Percentiles rank a stretch among this genome's conserved stretches.
These are phyloP conservation scores for Fusarium fujikuroi DNA, from an alignment of 2,329 filamentous ascomycete genomes.

Conservation along the genomic window DNA sequence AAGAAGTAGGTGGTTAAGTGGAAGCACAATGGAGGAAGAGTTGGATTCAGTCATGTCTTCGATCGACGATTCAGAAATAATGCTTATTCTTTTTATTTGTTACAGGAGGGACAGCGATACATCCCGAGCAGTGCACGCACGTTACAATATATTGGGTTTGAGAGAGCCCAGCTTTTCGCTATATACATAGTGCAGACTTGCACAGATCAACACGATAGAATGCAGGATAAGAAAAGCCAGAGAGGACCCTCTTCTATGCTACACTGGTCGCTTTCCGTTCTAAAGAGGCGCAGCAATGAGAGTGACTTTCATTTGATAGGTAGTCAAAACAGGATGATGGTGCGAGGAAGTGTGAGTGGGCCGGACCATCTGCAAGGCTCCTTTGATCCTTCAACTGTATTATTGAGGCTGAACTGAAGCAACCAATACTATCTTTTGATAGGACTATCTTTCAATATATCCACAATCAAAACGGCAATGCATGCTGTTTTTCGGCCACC, in stretches of 20 bases:
- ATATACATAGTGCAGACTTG: background rate
- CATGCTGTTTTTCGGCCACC: background rate
- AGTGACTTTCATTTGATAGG: background rate
- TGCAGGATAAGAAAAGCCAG: background rate
- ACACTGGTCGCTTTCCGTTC: background rate
- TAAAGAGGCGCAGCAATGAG: background rate
- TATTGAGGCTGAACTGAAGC: constrained; percentile 2
- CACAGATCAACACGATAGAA: background rate
- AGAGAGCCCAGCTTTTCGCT: constrained; percentile 5
- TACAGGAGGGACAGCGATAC: background rate
- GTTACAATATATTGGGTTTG: background rate
- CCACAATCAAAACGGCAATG: background rate
- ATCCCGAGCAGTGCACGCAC: background rate
- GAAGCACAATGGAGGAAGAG: background rate
- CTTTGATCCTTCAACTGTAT: background rate
- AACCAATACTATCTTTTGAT: background rate
- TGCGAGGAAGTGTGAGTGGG: constrained; percentile 22
- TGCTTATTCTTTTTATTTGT: constrained; percentile 10
- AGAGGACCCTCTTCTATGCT: background rate
- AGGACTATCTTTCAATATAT: background rate
- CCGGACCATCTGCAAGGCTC: constrained; percentile 8
- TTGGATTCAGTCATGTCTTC: background rate
- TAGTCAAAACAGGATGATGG: constrained; percentile 7
- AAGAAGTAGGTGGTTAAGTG: constrained; percentile 17
- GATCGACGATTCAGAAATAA: background rate